Conservation (phyloP, 768 basidiomycete genomes). For the Tubosaeta brunneosetosa region DNA sequence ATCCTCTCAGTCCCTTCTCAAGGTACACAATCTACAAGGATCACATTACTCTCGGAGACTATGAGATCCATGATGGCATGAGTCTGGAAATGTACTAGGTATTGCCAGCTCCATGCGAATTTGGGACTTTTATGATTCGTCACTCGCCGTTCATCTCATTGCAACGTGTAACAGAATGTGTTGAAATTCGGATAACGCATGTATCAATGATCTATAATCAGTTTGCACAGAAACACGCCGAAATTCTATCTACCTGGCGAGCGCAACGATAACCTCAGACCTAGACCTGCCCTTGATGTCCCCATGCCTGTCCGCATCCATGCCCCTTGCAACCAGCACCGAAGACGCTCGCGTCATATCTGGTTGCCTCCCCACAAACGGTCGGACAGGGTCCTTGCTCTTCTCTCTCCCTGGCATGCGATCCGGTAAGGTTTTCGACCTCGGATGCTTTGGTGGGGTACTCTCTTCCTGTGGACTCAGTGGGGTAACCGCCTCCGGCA, state of each 20-base stretch:
- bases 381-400: slow-evolving; percentile 12
- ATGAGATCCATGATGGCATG: slow-evolving; percentile 92
- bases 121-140: background rate
- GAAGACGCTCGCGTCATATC: slow-evolving; percentile 15
- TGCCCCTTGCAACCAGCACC: slow-evolving; percentile 11
- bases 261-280: slow-evolving; percentile 13
- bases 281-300: slow-evolving; percentile 14
- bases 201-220: background rate
- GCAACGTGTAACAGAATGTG: slow-evolving; percentile 9
- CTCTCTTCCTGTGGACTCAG: slow-evolving; percentile 18
- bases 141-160: background rate
- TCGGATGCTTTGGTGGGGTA: slow-evolving; percentile 19
- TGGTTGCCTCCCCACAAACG: slow-evolving; percentile 25
- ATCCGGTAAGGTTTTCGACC: slow-evolving; percentile 34
- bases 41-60: slow-evolving; percentile 88
- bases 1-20: background rate
- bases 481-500: slow-evolving; percentile 10
- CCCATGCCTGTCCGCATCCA: background rate
- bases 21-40: slow-evolving; percentile 98
- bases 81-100: slow-evolving; percentile 85
- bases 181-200: slow-evolving; percentile 2
- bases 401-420: slow-evolving; percentile 42
- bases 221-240: background rate
- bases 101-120: background rate
- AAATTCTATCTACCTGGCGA: background rate